These are phyloP conservation scores for Kluyveromyces wickerhamii DNA, from an alignment of 805 yeast species.

Conservation along the genomic window DNA sequence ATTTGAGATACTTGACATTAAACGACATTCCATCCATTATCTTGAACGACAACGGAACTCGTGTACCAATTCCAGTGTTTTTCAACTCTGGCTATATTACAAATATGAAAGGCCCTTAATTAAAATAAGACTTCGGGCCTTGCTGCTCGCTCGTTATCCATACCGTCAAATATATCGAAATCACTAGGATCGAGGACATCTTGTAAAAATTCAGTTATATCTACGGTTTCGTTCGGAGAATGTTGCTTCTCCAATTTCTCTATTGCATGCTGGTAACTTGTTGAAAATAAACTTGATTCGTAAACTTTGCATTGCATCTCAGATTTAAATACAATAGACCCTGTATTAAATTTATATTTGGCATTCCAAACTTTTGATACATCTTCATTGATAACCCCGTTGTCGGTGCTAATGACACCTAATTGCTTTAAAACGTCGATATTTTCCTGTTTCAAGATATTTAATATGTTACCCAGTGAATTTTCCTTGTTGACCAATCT, in stretches of 20 bases:
- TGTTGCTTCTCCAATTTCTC: conserved; percentile 3
- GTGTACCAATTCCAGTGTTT: conserved; percentile 32
- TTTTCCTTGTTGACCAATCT: conserved; percentile 17
- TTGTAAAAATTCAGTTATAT: conserved; percentile 3
- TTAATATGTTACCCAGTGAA: conserved; percentile 22
- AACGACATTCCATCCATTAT: conserved; percentile 34
- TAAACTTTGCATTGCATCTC: conserved; percentile 1
- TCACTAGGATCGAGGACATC: conserved; percentile 2
- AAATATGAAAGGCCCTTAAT: conserved; percentile 27
- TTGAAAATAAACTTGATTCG: conserved; percentile 1
- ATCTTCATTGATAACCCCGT: conserved; percentile 1
- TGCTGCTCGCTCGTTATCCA: too few relatives aligned
- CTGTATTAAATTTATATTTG: neutral
- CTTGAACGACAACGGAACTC: conserved; percentile 20
- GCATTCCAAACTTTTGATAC: conserved; percentile 1
- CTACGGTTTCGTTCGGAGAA: neutral
- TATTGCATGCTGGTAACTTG: conserved; percentile 4
- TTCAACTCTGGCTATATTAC: conserved; percentile 28
- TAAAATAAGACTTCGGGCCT: neutral
- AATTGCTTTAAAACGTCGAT: conserved; percentile 4
- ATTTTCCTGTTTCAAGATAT: conserved; percentile 18
- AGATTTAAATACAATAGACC: neutral
- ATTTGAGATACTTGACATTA: conserved; percentile 32
- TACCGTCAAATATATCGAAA: conserved; percentile 1
- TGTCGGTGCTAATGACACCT: neutral